Evolutionary conservation across 768 basidiomycete genomes (phyloP).

Genomic region (Boletellus ananiceps): DNA sequence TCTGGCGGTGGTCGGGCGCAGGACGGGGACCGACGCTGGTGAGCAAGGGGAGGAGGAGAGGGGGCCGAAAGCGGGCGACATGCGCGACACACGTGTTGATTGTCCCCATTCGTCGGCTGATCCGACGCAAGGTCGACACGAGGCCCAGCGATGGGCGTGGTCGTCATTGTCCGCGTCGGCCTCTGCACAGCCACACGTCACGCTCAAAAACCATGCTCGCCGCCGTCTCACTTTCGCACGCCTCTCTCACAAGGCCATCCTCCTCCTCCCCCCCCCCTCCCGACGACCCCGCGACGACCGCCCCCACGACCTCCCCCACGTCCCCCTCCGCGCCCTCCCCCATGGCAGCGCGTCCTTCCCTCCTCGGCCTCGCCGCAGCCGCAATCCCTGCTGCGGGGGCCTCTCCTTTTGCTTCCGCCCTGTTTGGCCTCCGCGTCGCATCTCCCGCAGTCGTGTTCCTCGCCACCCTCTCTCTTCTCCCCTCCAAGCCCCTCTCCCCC

Average conservation of each 20-base stretch:
- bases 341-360: slow-evolving; percentile 25
- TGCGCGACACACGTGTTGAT: slow-evolving; percentile 22
- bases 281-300: slow-evolving; percentile 21
- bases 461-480: slow-evolving; percentile 55
- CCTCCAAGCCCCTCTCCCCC: slow-evolving; percentile 42
- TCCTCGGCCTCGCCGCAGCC: slow-evolving; percentile 22
- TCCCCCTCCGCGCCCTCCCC: neutral
- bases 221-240: slow-evolving; percentile 27
- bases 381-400: slow-evolving; percentile 21
- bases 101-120: slow-evolving; percentile 16
- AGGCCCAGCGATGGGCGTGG: slow-evolving; percentile 16
- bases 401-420: slow-evolving; percentile 30
- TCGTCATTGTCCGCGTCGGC: slow-evolving; percentile 8
- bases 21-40: neutral
- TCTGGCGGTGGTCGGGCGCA: neutral
- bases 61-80: slow-evolving; percentile 18
- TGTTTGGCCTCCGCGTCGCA: slow-evolving; percentile 57
- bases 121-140: slow-evolving; percentile 21
- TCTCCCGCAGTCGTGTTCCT: slow-evolving; percentile 67
- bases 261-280: slow-evolving; percentile 17
- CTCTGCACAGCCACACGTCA: slow-evolving; percentile 27
- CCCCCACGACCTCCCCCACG: slow-evolving; percentile 4
- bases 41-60: slow-evolving; percentile 10
- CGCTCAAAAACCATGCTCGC: slow-evolving; percentile 30
- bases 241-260: slow-evolving; percentile 22